Percentiles rank a stretch among this genome's conserved stretches.
phyloP scores from a whole-genome alignment of 495 filamentous ascomycete genomes.

The Acidiella bohemica region DNA sequence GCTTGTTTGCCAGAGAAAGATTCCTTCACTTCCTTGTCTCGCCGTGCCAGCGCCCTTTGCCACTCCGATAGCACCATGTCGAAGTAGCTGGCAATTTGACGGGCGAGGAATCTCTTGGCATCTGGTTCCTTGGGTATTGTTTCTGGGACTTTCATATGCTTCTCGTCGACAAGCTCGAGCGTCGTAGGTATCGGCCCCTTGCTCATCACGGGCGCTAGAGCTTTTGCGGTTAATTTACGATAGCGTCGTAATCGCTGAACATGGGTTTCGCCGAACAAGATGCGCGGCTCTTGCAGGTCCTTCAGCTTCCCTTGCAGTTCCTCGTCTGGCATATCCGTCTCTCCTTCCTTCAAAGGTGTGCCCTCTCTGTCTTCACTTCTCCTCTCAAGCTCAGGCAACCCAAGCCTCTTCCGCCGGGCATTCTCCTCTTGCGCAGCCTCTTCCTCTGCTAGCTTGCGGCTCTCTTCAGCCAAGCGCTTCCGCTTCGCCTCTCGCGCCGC shows the following conservation, averaged over 20 bases:
- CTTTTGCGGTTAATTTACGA: constrained; percentile 41
- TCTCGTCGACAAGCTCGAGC: constrained; percentile 60
- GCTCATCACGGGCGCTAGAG: constrained; percentile 26
- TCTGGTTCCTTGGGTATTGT: constrained; percentile 39
- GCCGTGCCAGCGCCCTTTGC: constrained; percentile 60
- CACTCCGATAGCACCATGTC: constrained; percentile 83
- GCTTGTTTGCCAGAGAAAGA: constrained; percentile 68
- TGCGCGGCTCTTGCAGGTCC: constrained; percentile 54
- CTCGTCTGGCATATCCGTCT: constrained; percentile 59
- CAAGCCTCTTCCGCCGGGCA: constrained; percentile 42
- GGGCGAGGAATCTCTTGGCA: constrained; percentile 53
- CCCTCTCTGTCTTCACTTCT: constrained; percentile 31
- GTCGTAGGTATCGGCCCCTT: constrained; percentile 55
- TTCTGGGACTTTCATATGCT: constrained; percentile 68
- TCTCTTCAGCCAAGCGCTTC: constrained; percentile 66
- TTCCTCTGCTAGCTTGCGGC: constrained; percentile 51
- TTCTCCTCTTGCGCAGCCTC: constrained; percentile 47
- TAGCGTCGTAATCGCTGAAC: constrained; percentile 54
- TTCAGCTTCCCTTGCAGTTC: constrained; percentile 56
- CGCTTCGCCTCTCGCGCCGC: constrained; percentile 66
- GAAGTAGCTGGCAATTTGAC: constrained; percentile 86
- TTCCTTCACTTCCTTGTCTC: constrained; percentile 48
- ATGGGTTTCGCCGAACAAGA: constrained; percentile 76
- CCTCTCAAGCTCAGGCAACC: constrained; percentile 58
- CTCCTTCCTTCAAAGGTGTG: constrained; percentile 31